Evolutionary conservation across 306 rosid genomes (phyloP).

Genomic region (Fragaria nilgerrensis): DNA sequence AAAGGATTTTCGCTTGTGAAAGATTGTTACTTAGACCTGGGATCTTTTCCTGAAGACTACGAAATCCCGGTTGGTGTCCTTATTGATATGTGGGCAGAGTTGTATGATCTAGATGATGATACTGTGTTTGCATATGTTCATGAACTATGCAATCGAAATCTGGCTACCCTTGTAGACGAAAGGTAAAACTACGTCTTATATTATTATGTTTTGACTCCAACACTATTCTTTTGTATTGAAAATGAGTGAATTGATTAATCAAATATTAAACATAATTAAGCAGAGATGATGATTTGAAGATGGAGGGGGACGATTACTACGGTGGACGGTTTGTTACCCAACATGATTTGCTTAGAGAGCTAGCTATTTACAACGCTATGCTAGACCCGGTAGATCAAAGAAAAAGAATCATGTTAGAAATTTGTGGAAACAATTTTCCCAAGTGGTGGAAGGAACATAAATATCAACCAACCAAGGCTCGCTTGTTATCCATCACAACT

Average conservation of each 20-base stretch:
- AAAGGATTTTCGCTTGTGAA: constrained; percentile 13
- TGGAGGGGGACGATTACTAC: constrained; percentile 34
- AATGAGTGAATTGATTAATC: too few relatives aligned
- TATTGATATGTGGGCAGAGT: constrained; percentile 53
- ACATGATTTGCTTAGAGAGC: constrained; percentile 35
- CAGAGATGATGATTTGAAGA: not conserved
- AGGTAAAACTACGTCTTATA: too few relatives aligned
- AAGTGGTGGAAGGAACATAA: not conserved
- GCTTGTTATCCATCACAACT: not conserved
- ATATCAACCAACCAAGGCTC: not conserved
- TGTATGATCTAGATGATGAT: constrained; percentile 36
- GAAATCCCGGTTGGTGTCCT: constrained; percentile 43
- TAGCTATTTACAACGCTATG: not conserved
- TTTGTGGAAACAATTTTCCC: not conserved
- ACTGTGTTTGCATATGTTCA: constrained; percentile 32
- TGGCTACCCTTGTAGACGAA: constrained; percentile 32
- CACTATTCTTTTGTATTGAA: too few relatives aligned
- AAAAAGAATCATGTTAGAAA: not conserved
- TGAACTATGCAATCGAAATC: constrained; percentile 24
- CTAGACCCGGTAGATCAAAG: not conserved
- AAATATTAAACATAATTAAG: too few relatives aligned
- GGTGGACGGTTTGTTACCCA: constrained; percentile 39
- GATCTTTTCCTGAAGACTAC: constrained; percentile 56
- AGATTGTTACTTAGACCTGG: constrained; percentile 48
- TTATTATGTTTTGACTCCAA: too few relatives aligned